Evolutionary conservation across 1,139 yeast genomes (phyloP).

Genomic region (Blastobotrys arbuscula): DNA sequence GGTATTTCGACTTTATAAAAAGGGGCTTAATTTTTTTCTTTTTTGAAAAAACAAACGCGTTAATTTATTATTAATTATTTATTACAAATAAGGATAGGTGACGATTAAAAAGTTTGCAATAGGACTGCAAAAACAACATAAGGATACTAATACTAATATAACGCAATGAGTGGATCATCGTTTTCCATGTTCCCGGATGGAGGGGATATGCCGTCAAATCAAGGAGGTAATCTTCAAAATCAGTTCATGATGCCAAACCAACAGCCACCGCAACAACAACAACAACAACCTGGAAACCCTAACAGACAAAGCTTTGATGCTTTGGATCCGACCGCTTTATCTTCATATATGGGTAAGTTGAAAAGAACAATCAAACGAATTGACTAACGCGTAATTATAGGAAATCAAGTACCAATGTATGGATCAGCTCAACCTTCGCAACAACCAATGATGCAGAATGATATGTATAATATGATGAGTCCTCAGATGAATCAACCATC

Average conservation of each 20-base stretch:
- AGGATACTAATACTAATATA: too few relatives aligned
- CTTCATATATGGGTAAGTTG: constrained; percentile 12
- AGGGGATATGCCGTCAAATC: constrained; percentile 2
- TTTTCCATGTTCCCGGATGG: constrained; percentile 13
- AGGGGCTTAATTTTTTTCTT: too few relatives aligned
- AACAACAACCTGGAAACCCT: constrained; percentile 1
- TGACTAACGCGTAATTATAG: background rate
- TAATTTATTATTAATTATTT: too few relatives aligned
- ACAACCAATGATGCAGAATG: constrained; percentile 2
- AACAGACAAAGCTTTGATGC: constrained; percentile 7
- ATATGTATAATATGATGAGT: constrained; percentile 14
- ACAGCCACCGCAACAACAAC: constrained; percentile 4
- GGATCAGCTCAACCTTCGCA: background rate
- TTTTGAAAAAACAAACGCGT: too few relatives aligned
- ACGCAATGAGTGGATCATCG: constrained; percentile 6
- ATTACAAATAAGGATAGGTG: too few relatives aligned
- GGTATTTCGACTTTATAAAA: too few relatives aligned
- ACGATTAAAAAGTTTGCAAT: too few relatives aligned
- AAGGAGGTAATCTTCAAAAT: constrained; percentile 1
- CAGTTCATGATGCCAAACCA: constrained; percentile 9
- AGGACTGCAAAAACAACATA: too few relatives aligned
- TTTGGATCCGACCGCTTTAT: constrained; percentile 12
- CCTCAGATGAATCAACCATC: constrained; percentile 15
- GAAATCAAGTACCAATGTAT: constrained; percentile 1
- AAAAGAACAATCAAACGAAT: background rate